Evolutionary conservation across 169 alveolate genomes (phyloP).

Genomic region (Eimeria praecox): DNA sequence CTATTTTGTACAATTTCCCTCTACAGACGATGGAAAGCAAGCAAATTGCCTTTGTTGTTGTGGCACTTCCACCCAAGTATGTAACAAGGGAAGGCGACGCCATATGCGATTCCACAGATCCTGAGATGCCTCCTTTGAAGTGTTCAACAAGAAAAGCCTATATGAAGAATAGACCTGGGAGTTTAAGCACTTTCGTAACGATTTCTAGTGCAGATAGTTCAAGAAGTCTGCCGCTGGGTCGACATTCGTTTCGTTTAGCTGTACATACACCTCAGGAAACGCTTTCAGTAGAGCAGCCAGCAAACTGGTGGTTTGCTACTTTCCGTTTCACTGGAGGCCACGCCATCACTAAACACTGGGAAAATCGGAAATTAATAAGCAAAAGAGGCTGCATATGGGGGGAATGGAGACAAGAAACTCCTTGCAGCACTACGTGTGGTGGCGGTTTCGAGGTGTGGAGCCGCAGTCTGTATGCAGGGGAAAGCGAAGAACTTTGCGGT

Average conservation of each 20-base stretch:
- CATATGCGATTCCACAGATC: constrained; percentile 61
- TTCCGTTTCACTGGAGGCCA: constrained; percentile 82
- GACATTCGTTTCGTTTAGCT: constrained; percentile 69
- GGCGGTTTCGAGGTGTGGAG: constrained; percentile 77
- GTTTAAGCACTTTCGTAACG: constrained; percentile 44
- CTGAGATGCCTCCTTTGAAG: constrained; percentile 63
- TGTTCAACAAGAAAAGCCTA: constrained; percentile 61
- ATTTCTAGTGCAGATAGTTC: constrained; percentile 62
- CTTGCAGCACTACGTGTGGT: constrained; percentile 80
- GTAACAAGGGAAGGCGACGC: constrained; percentile 26
- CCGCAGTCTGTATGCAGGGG: constrained; percentile 75
- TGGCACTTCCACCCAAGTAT: constrained; percentile 80
- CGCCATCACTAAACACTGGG: constrained; percentile 78
- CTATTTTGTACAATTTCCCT: constrained; percentile 69
- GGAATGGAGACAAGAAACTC: constrained; percentile 80
- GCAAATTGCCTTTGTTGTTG: constrained; percentile 76
- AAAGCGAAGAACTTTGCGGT: constrained; percentile 79
- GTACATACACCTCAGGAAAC: constrained; percentile 70
- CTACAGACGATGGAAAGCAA: constrained; percentile 71
- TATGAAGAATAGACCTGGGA: constrained; percentile 56
- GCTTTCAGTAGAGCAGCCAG: constrained; percentile 37
- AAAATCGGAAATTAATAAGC: constrained; percentile 57
- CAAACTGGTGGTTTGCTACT: constrained; percentile 81
- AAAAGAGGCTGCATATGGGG: constrained; percentile 74
- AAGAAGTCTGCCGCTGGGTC: constrained; percentile 68